Evolutionary conservation across 2,329 filamentous ascomycete species (phyloP).

Genomic region (Phoma sp.): DNA sequence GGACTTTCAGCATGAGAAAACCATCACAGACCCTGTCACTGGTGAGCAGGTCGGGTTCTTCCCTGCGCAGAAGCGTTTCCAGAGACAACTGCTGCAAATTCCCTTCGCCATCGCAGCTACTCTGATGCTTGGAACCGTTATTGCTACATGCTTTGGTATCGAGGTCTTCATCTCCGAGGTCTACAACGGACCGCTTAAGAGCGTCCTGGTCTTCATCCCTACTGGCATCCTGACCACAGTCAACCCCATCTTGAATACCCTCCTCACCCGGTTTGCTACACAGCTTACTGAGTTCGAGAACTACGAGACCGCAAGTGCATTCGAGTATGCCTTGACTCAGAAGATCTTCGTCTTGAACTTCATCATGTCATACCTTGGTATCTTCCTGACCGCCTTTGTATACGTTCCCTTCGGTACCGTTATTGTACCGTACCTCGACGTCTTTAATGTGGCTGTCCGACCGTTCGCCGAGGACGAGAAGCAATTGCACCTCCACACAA

Average conservation of each 20-base stretch:
- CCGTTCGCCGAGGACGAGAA: conserved; percentile 79
- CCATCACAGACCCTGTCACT: conserved; percentile 78
- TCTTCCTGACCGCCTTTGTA: conserved; percentile 86
- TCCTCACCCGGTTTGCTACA: conserved; percentile 79
- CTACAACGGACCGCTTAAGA: conserved; percentile 87
- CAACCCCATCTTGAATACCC: conserved; percentile 76
- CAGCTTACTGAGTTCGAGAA: conserved; percentile 85
- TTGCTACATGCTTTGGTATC: conserved; percentile 85
- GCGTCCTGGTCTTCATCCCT: conserved; percentile 82
- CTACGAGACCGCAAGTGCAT: conserved; percentile 84
- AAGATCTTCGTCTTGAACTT: conserved; percentile 98
- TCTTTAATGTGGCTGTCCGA: conserved; percentile 77
- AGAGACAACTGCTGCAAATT: conserved; percentile 79
- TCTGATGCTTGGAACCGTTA: conserved; percentile 77
- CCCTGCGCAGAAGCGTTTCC: conserved; percentile 74
- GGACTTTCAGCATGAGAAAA: conserved; percentile 80
- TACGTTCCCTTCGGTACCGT: conserved; percentile 90
- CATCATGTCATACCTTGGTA: conserved; percentile 90
- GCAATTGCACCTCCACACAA: conserved; percentile 59
- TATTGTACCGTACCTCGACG: conserved; percentile 83
- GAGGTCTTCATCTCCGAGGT: conserved; percentile 97
- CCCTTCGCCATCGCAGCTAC: conserved; percentile 82
- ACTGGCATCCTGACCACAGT: conserved; percentile 84
- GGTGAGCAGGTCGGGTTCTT: conserved; percentile 80
- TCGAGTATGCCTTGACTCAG: conserved; percentile 82